Percentiles rank a stretch among this genome's conserved stretches.
These are phyloP conservation scores for Diaporthe velutina DNA, from an alignment of 2,329 filamentous ascomycete genomes.

Conservation along the genomic window DNA sequence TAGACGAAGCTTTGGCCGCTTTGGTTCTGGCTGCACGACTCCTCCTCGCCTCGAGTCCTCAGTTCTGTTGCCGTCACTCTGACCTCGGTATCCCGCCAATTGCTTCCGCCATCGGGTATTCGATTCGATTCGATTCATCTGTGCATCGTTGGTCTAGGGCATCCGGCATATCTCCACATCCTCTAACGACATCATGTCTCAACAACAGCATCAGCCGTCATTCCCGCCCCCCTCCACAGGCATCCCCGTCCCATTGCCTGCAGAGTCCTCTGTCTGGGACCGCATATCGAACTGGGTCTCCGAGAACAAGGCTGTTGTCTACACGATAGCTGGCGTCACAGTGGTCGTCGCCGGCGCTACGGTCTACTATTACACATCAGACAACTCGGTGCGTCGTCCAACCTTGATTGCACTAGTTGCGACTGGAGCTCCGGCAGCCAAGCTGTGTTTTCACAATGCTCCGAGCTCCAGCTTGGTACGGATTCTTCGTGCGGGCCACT, in stretches of 20 bases:
- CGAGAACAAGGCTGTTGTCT: constrained; percentile 95
- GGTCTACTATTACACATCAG: constrained; percentile 89
- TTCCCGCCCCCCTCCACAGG: constrained; percentile 59
- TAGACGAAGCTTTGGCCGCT: constrained; percentile 25
- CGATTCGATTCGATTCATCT: constrained; percentile 1
- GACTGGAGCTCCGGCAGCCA: neutral
- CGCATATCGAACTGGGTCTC: constrained; percentile 91
- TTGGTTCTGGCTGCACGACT: constrained; percentile 10
- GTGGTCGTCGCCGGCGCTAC: constrained; percentile 90
- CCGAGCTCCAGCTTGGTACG: neutral
- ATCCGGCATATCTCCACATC: constrained; percentile 2
- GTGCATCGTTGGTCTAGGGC: constrained; percentile 21
- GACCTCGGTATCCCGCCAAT: constrained; percentile 14
- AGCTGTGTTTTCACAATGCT: neutral
- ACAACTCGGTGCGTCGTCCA: constrained; percentile 64
- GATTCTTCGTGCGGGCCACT: too few relatives aligned
- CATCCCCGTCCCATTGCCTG: constrained; percentile 62
- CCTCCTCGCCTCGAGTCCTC: constrained; percentile 14
- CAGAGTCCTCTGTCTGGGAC: constrained; percentile 84
- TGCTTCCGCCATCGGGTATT: constrained; percentile 20
- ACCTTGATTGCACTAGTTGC: constrained; percentile 3
- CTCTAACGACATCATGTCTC: constrained; percentile 52
- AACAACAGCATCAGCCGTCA: constrained; percentile 54
- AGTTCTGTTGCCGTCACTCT: constrained; percentile 11
- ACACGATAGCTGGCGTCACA: constrained; percentile 95